Conservation (phyloP, 192 early-diverging fungal species). For the Linnemannia exigua region DNA sequence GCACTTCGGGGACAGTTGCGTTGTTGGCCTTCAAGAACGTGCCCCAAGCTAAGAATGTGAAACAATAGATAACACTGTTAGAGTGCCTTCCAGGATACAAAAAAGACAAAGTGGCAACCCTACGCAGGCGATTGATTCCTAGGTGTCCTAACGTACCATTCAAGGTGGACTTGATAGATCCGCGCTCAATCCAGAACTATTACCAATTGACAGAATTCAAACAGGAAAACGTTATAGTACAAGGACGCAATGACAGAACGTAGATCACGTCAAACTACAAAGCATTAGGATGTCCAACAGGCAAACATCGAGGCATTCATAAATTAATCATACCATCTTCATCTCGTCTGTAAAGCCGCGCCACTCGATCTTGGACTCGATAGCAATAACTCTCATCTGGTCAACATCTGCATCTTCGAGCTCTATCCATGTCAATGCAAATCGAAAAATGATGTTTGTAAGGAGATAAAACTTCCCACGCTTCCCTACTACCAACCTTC, state of each 20-base stretch:
- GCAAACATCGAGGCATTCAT: too few relatives aligned
- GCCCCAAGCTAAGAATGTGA: slow-evolving; percentile 30
- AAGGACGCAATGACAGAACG: background rate
- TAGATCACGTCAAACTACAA: background rate
- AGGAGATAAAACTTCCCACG: background rate
- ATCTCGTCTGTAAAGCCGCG: slow-evolving; percentile 54
- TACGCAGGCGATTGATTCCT: background rate
- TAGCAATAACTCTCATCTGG: slow-evolving; percentile 50
- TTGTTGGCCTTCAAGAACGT: slow-evolving; percentile 39
- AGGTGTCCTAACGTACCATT: slow-evolving; percentile 8
- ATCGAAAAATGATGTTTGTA: background rate
- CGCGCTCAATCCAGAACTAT: slow-evolving; percentile 55
- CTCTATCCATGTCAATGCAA: slow-evolving; percentile 2
- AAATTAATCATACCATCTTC: slow-evolving; percentile 55
- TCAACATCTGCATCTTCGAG: slow-evolving; percentile 36
- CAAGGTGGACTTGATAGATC: slow-evolving; percentile 42
- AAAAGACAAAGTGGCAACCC: background rate
- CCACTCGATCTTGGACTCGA: slow-evolving; percentile 56
- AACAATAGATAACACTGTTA: background rate
- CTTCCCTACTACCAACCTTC: background rate
- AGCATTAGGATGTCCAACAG: background rate
- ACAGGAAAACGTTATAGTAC: background rate
- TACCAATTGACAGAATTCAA: background rate
- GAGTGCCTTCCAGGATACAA: background rate
- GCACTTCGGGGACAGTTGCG: slow-evolving; percentile 27